Conservation (phyloP, 768 basidiomycete species). For the Russula sp. region DNA sequence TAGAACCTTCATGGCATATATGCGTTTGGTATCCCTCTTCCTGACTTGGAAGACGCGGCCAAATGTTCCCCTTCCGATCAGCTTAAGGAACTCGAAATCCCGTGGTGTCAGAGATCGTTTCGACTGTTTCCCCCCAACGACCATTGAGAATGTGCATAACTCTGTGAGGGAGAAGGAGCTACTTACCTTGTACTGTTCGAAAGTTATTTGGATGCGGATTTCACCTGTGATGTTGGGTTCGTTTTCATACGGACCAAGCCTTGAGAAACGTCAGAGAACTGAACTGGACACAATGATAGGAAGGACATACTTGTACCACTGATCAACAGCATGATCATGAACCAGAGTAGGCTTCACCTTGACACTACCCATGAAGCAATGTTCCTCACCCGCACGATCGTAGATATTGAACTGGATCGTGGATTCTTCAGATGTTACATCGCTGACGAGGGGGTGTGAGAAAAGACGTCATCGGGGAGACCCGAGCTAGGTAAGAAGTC, state of each 20-base stretch:
- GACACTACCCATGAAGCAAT: constrained; percentile 83
- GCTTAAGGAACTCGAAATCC: constrained; percentile 97
- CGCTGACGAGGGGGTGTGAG: constrained; percentile 44
- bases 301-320: constrained; percentile 86
- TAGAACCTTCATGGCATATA: constrained; percentile 99
- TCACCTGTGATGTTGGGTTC: constrained; percentile 80
- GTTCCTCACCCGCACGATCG: constrained; percentile 75
- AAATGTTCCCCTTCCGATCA: constrained; percentile 97
- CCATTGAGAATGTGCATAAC: not conserved
- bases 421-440: constrained; percentile 86
- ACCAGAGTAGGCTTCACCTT: constrained; percentile 86
- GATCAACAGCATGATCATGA: constrained; percentile 94
- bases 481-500: constrained; percentile 7
- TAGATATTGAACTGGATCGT: constrained; percentile 85
- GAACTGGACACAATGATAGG: constrained; percentile 3
- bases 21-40: constrained; percentile 94
- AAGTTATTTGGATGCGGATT: constrained; percentile 90
- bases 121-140: constrained; percentile 38
- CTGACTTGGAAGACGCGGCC: constrained; percentile 99
- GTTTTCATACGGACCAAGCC: constrained; percentile 67
- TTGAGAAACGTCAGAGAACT: constrained; percentile 25
- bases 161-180: constrained; percentile 26
- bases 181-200: constrained; percentile 88
- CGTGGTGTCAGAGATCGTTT: constrained; percentile 85
- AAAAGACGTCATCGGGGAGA: constrained; percentile 2